Conservation (phyloP, 768 basidiomycete species). For the Lactarius tabidus region DNA sequence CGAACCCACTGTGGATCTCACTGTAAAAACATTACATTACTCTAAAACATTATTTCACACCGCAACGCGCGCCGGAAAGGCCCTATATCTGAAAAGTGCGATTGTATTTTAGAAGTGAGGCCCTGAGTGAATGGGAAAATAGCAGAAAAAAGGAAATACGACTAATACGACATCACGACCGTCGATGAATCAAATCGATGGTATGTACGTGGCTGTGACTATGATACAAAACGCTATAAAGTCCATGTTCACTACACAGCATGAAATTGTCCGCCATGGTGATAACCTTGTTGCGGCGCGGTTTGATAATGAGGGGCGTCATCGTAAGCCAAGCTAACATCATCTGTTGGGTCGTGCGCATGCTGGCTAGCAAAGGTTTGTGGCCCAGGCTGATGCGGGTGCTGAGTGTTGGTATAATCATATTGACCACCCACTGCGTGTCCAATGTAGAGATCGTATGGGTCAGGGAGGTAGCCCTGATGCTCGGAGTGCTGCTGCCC, state of each 20-base stretch:
- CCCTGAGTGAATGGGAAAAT: neutral
- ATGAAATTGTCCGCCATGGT: conserved; percentile 2
- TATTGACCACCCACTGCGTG: conserved; percentile 3
- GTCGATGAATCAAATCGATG: neutral
- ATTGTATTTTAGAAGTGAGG: neutral
- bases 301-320: neutral
- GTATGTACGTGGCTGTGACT: conserved; percentile 31
- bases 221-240: conserved; percentile 8
- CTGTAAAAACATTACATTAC: too few relatives aligned
- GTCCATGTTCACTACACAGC: conserved; percentile 11
- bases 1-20: too few relatives aligned
- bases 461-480: conserved; percentile 37
- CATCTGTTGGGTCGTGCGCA: neutral
- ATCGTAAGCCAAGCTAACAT: conserved; percentile 11
- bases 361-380: conserved; percentile 5
- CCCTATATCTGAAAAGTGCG: too few relatives aligned
- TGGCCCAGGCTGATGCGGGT: conserved; percentile 4
- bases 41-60: too few relatives aligned
- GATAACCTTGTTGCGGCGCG: neutral
- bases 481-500: neutral
- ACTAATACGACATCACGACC: neutral
- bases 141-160: neutral
- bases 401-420: conserved; percentile 6
- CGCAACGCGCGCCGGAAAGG: too few relatives aligned
- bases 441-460: conserved; percentile 47